Evolutionary conservation across 2,329 filamentous ascomycete species (phyloP), one percentile per base, ranked within the genome.

Genomic region (Trichoderma polysporum): DNA sequence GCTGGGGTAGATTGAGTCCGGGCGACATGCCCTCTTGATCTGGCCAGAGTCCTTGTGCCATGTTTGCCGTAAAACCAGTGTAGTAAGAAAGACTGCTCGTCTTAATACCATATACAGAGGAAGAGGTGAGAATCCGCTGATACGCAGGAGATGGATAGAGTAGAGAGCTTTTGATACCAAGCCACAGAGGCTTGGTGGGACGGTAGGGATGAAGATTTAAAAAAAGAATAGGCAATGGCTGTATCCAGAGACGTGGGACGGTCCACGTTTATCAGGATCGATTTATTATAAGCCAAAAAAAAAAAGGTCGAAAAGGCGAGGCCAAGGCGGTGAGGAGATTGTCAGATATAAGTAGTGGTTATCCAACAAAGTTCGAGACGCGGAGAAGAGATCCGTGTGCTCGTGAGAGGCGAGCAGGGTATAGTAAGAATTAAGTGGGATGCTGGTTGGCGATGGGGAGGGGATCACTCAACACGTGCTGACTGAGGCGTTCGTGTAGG

Each of bases 1-100:
- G 73, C 33, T 74, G 71, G 37, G 72, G 71, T 22, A 68, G 60
- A 25, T 33, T 64, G 50, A 63, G 66, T 60, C 71, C 71, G 66
- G 76, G 73, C 39, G 75, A 72, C 68, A 73, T 68, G 70, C 72
- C 74, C 64, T 77, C 76, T 58, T 68, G 68, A 58, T 76, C 75
- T 68, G 75, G 70, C 76, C 73, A 76, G 66, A 73, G 70, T 68
- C 76, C 76, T 65, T 75, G 71, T 66, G 74, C 70, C 74, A 75
- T 75, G 70, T 70, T 71, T 41, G 47, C 29, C 37, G 47, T 62
- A 27, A 52, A 41, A 53, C 47, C 41, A 62, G 49, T 29, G 35
- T 29, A 53, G 47, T 27, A 53, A 49, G 50, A 22, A 31, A 53
- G 35, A 45, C 49, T 15, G 22, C 10, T 17, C 52, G 17, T 53